These are phyloP conservation scores for Carex scoparia DNA, from an alignment of 176 grass and related monocot species.

Conservation along the genomic window DNA sequence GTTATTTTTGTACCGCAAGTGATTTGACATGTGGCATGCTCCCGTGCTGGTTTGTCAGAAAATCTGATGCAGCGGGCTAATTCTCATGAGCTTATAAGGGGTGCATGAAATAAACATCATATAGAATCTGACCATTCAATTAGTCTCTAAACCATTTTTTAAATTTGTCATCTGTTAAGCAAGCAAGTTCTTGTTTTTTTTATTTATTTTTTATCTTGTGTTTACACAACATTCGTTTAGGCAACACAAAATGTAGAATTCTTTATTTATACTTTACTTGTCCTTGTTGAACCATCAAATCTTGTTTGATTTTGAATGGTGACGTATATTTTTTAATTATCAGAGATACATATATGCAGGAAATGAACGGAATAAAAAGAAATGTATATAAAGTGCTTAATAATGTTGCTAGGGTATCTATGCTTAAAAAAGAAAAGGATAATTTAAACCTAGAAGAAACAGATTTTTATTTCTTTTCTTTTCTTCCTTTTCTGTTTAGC, in stretches of 20 bases:
- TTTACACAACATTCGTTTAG: neutral
- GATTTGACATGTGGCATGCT: neutral
- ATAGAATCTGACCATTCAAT: conserved; percentile 6
- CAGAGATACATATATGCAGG: too few species aligned
- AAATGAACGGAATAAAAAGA: too few species aligned
- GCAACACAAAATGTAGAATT: neutral
- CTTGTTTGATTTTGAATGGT: neutral
- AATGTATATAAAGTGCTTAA: too few species aligned
- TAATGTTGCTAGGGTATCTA: too few species aligned
- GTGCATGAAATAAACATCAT: conserved; percentile 13
- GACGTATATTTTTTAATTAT: too few species aligned
- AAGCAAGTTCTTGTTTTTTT: neutral
- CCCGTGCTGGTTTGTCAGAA: neutral
- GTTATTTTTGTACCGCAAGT: conserved; percentile 21
- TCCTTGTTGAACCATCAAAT: neutral
- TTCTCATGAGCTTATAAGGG: neutral
- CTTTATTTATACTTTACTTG: neutral
- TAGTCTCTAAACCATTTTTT: neutral
- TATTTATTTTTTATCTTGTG: neutral
- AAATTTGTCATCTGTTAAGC: neutral
- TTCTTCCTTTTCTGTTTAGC: too few species aligned
- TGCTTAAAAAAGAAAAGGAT: too few species aligned
- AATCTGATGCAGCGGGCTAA: neutral
- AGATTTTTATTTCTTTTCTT: too few species aligned
- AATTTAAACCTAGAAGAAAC: too few species aligned